A percentile compares a stretch with the other conserved stretches of the same genome.
phyloP scores from a whole-genome alignment of 768 basidiomycete species.

The Pisolithus albus region DNA sequence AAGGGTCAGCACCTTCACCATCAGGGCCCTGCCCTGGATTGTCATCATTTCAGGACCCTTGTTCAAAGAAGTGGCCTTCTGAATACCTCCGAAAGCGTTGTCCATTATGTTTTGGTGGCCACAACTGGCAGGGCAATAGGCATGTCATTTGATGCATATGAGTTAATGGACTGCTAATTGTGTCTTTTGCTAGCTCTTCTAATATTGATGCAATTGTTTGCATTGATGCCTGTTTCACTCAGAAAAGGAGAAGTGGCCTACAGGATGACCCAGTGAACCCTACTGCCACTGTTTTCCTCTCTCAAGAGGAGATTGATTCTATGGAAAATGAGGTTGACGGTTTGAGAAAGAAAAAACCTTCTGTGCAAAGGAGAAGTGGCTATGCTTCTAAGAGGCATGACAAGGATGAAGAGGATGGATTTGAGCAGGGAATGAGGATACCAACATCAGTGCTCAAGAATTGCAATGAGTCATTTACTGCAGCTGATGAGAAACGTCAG shows the following conservation, averaged over 20 bases:
- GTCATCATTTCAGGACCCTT: neutral
- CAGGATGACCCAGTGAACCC: conserved; percentile 11
- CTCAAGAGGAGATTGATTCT: conserved; percentile 1
- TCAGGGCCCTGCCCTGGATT: neutral
- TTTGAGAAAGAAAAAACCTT: neutral
- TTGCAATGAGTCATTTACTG: conserved; percentile 25
- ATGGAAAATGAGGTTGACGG: neutral
- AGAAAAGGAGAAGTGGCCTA: conserved; percentile 18
- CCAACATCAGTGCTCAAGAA: conserved; percentile 26
- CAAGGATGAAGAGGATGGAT: conserved; percentile 1
- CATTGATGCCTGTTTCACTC: conserved; percentile 30
- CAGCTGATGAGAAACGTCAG: conserved; percentile 7
- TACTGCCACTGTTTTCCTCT: conserved; percentile 13
- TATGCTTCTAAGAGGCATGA: neutral
- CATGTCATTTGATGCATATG: neutral
- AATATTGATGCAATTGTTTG: conserved; percentile 25
- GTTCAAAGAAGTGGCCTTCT: conserved; percentile 2
- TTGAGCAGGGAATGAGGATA: conserved; percentile 20
- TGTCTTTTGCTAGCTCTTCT: neutral
- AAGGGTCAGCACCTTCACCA: neutral
- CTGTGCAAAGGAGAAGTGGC: neutral
- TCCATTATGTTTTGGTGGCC: conserved; percentile 22
- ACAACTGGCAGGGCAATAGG: conserved; percentile 1
- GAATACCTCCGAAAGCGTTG: conserved; percentile 18
- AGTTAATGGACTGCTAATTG: neutral